Conservation (phyloP, 1,284 basidiomycete genomes). For the Hemileia vastatrix region DNA sequence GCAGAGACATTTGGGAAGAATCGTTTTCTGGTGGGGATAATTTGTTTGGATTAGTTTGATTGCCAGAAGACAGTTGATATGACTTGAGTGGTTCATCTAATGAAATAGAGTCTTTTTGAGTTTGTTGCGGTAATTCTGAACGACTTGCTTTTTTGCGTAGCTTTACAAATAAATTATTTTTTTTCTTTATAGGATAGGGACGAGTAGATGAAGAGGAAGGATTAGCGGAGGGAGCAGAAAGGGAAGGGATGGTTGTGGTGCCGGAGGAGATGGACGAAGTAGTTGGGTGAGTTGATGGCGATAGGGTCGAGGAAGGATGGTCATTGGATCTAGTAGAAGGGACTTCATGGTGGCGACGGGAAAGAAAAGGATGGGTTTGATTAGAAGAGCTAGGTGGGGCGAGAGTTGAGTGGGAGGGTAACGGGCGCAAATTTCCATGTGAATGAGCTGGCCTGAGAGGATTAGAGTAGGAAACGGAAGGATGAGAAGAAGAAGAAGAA, state of each 20-base stretch:
- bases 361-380: background rate
- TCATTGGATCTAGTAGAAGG: background rate
- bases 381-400: background rate
- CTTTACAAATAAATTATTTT: slow-evolving; percentile 19
- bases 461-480: background rate
- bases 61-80: background rate
- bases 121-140: background rate
- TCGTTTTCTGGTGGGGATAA: slow-evolving; percentile 5
- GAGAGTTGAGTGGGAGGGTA: slow-evolving; percentile 3
- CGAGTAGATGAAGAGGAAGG: background rate
- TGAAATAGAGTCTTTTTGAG: background rate
- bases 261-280: background rate
- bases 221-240: background rate
- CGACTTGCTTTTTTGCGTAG: slow-evolving; percentile 19
- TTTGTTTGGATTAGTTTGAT: background rate
- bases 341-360: background rate
- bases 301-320: background rate
- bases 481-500: no score
- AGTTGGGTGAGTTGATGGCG: background rate
- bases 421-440: no score
- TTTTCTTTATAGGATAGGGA: slow-evolving; percentile 1
- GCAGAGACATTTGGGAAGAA: no score
- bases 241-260: background rate
- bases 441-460: no score
- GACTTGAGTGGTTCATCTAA: background rate